These are phyloP conservation scores for Orbilia javanica DNA, from an alignment of 2,329 filamentous ascomycete genomes.

Conservation along the genomic window DNA sequence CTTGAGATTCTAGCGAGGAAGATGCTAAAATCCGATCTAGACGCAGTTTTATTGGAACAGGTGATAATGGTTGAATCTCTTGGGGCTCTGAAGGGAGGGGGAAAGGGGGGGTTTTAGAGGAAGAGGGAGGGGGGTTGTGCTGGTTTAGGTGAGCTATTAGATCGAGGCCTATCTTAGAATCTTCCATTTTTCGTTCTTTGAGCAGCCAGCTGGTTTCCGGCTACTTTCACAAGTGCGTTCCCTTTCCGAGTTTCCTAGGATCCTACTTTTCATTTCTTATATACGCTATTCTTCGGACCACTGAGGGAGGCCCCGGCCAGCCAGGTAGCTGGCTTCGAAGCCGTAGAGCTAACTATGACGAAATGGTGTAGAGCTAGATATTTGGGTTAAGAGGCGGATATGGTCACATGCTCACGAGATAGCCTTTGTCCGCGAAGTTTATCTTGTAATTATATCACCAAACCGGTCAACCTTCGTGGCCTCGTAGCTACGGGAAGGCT, in stretches of 20 bases:
- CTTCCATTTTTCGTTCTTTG: constrained; percentile 1
- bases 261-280: not conserved
- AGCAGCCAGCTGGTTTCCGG: not conserved
- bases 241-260: too few relatives aligned
- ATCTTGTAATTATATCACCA: too few relatives aligned
- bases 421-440: not conserved
- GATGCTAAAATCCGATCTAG: constrained; percentile 7
- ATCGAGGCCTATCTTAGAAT: not conserved
- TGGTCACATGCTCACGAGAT: constrained; percentile 14
- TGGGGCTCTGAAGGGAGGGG: not conserved
- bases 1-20: not conserved
- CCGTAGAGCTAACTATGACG: constrained; percentile 28
- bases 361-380: constrained; percentile 33
- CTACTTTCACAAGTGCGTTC: not conserved
- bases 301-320: not conserved
- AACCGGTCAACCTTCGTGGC: too few relatives aligned
- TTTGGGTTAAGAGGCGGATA: constrained; percentile 37
- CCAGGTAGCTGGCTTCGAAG: not conserved
- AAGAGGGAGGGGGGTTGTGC: not conserved
- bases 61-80: not conserved
- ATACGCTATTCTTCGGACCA: constrained; percentile 4
- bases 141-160: constrained; percentile 14
- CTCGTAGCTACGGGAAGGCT: too few relatives aligned
- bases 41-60: not conserved
- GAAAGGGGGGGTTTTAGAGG: not conserved